These are phyloP conservation scores for Coniochaeta sp. DNA, from an alignment of 2,329 filamentous ascomycete genomes.

Conservation along the genomic window DNA sequence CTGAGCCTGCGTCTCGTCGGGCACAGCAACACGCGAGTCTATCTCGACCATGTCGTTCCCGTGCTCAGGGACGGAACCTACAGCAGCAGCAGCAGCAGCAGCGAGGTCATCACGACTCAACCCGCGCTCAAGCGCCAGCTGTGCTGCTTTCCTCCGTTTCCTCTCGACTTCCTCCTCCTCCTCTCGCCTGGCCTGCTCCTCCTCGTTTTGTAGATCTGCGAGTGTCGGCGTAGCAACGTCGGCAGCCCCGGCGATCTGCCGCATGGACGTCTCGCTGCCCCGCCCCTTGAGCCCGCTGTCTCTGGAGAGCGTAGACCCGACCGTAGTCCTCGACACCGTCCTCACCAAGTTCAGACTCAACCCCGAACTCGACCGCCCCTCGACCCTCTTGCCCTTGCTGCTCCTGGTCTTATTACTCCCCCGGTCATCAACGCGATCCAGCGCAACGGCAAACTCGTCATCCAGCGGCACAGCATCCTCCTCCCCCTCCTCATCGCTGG, in stretches of 20 bases:
- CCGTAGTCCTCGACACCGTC: constrained; percentile 51
- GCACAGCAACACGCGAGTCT: not conserved
- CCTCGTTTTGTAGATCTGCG: constrained; percentile 45
- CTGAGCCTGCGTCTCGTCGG: not conserved
- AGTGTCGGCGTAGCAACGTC: constrained; percentile 33
- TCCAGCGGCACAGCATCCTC: constrained; percentile 90
- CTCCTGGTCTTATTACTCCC: constrained; percentile 59
- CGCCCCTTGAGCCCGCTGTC: not conserved
- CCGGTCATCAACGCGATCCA: constrained; percentile 69
- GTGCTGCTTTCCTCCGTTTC: constrained; percentile 41
- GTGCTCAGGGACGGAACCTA: constrained; percentile 21
- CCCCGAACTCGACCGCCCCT: constrained; percentile 21
- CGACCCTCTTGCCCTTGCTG: constrained; percentile 48
- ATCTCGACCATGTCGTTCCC: constrained; percentile 19
- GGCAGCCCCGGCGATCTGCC: not conserved
- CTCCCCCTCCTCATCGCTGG: constrained; percentile 77
- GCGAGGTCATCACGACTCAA: constrained; percentile 28
- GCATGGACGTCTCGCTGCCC: constrained; percentile 10
- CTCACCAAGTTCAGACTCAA: constrained; percentile 28
- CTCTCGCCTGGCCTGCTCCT: constrained; percentile 40
- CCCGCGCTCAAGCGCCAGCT: constrained; percentile 42
- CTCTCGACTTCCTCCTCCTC: constrained; percentile 47
- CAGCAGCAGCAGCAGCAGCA: constrained; percentile 18
- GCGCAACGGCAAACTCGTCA: constrained; percentile 81
- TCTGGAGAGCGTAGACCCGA: constrained; percentile 33